phyloP scores from a whole-genome alignment of 345 rosid species.

The Lepidium didymum region DNA sequence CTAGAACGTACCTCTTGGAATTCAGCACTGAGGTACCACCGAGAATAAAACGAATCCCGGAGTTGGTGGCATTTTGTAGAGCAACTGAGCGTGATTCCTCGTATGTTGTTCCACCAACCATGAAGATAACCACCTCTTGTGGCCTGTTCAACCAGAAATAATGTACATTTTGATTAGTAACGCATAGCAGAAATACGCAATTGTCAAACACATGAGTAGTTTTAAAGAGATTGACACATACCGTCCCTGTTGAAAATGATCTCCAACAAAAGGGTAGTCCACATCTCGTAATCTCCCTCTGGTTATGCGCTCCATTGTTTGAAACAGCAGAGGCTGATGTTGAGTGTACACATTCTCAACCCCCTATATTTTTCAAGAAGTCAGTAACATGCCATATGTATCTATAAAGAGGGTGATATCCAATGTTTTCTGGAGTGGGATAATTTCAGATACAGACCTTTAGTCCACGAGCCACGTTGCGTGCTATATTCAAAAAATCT shows the following conservation, averaged over 20 bases:
- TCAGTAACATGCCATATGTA: background rate
- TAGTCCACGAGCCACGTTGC: slow-evolving; percentile 99
- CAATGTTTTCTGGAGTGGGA: background rate
- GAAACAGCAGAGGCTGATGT: slow-evolving; percentile 94
- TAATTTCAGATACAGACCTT: slow-evolving; percentile 48
- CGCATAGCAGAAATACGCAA: background rate
- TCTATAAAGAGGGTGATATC: background rate
- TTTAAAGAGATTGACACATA: slow-evolving; percentile 23
- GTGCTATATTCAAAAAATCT: slow-evolving; percentile 91
- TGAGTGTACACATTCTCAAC: slow-evolving; percentile 97
- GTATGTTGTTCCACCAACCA: slow-evolving; percentile 96
- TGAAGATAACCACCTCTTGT: slow-evolving; percentile 81
- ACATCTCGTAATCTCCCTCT: slow-evolving; percentile 91
- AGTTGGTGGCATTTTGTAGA: slow-evolving; percentile 63
- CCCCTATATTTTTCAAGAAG: slow-evolving; percentile 43
- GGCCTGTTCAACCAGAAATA: slow-evolving; percentile 44
- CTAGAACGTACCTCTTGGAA: slow-evolving; percentile 60
- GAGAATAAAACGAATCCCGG: slow-evolving; percentile 80
- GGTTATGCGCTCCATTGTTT: slow-evolving; percentile 85
- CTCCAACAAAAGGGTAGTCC: slow-evolving; percentile 91
- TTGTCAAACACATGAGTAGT: background rate
- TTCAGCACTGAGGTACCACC: slow-evolving; percentile 79
- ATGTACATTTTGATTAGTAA: background rate
- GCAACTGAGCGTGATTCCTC: slow-evolving; percentile 91
- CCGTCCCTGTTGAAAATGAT: slow-evolving; percentile 97